Conservation (phyloP, 306 rosid genomes). For the Crataegus laevigata region DNA sequence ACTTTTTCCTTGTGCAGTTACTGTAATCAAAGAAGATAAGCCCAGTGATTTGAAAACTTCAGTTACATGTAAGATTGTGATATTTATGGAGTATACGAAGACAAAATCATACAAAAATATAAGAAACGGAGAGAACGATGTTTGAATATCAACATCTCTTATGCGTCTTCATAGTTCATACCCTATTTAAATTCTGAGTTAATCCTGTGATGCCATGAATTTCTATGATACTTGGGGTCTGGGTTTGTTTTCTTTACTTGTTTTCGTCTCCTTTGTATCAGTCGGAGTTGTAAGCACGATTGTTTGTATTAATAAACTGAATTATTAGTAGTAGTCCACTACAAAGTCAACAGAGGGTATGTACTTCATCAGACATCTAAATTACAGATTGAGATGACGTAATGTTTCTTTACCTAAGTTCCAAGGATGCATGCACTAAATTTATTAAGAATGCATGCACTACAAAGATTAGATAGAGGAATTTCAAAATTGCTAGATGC, state of each 20-base stretch:
- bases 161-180: not conserved
- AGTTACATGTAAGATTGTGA: not conserved
- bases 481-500: too few species aligned
- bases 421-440: too few species aligned
- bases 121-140: not conserved
- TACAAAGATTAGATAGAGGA: too few species aligned
- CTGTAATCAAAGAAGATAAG: not conserved
- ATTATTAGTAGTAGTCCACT: not conserved
- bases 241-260: not conserved
- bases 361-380: not conserved
- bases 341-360: not conserved
- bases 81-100: not conserved
- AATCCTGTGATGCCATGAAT: not conserved
- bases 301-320: not conserved
- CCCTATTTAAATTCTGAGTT: not conserved
- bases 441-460: too few species aligned
- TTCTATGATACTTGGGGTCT: not conserved
- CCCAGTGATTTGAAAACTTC: not conserved
- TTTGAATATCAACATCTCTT: not conserved
- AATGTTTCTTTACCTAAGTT: too few species aligned
- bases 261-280: not conserved
- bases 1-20: not conserved
- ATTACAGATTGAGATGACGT: not conserved
- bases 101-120: too few species aligned
- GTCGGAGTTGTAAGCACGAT: not conserved